Evolutionary conservation across 768 basidiomycete genomes (phyloP), one percentile per base, ranked within the genome.

Genomic region (Gloeopeniophorella convolvens): DNA sequence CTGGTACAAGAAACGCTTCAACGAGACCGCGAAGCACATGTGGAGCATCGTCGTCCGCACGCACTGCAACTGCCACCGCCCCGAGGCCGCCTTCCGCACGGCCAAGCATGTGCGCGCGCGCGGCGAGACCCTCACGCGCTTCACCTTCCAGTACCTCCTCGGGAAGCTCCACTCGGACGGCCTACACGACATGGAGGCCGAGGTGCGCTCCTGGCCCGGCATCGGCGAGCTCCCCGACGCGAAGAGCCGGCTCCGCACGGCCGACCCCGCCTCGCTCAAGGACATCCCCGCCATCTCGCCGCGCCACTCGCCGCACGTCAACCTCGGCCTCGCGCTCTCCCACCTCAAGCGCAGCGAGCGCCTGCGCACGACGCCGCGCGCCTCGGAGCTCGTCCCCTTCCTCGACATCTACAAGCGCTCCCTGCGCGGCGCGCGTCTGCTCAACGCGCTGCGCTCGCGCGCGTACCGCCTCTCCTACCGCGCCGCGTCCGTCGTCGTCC

Each of bases 41-140:
- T 75, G 62, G 64, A 71, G 63, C n/a, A 36, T 66, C 11, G 72
- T 72, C 2, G 61, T 83, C 18, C 66, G 70, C 40, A 66, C 62
- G 9, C 67, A 78, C 16, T 70, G 70, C 7, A 55, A 63, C 12
- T 62, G 66, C 3, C 69, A 71, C 13, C 66, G 71, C 26, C 45
- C 69, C 2, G 62, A 68, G 0, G 67, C 67, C 16, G 79, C 80
- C 3, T 30, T 79, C n/a, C 42, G 56, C n/a, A 61, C 81, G 35
- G 58, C 79, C n/a, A 72, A 72, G 4, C 57, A 64, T 10, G 66
- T 67, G 9, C 55, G 54, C 2, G 46, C 64, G 8, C 62, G 62
- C 1, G 51, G 47, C 7, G 63, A 69, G 42, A 57, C 20, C 13
- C 52, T 82, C 33, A 55, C 70, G 5, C 55, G 58, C 1, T 65